These are phyloP conservation scores for Chlamydomonas sphaeroides DNA, from an alignment of 139 green algal species.

Conservation along the genomic window DNA sequence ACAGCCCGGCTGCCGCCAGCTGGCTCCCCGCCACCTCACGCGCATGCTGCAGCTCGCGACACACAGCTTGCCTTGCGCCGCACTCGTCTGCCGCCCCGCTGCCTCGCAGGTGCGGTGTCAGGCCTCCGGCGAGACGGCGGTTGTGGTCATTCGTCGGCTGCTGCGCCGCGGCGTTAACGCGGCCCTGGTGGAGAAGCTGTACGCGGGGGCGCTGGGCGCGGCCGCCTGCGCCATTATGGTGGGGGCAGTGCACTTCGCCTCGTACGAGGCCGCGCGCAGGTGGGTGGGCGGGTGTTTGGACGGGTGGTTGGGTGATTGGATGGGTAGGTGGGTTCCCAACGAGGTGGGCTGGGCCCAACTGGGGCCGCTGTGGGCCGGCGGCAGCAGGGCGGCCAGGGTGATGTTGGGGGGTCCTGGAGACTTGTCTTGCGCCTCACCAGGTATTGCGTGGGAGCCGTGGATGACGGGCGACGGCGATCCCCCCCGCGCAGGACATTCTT, in stretches of 20 bases:
- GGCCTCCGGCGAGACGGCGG: constrained; percentile 41
- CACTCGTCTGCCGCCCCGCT: not conserved
- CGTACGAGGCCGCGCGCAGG: constrained; percentile 39
- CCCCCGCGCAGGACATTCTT: not conserved
- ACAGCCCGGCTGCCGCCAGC: too few species aligned
- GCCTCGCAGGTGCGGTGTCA: constrained; percentile 66
- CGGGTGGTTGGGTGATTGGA: too few species aligned
- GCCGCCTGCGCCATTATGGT: constrained; percentile 64
- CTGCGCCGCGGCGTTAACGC: constrained; percentile 21
- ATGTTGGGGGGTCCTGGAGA: too few species aligned
- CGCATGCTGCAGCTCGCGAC: not conserved
- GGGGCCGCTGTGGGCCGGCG: too few species aligned
- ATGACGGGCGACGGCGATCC: too few species aligned
- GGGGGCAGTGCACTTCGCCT: constrained; percentile 68
- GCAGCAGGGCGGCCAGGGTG: too few species aligned
- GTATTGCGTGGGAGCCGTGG: too few species aligned
- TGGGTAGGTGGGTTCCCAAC: not conserved
- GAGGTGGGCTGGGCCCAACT: not conserved
- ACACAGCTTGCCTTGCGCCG: not conserved
- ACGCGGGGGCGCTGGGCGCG: constrained; percentile 27
- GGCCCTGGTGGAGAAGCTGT: constrained; percentile 31
- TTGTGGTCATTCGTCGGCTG: constrained; percentile 56
- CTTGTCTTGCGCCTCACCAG: too few species aligned
- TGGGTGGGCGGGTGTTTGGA: constrained; percentile 9
- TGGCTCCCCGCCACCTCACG: not conserved